Evolutionary conservation across 2,329 filamentous ascomycete genomes (phyloP).

Genomic region (Ophiostoma pallidulum): DNA sequence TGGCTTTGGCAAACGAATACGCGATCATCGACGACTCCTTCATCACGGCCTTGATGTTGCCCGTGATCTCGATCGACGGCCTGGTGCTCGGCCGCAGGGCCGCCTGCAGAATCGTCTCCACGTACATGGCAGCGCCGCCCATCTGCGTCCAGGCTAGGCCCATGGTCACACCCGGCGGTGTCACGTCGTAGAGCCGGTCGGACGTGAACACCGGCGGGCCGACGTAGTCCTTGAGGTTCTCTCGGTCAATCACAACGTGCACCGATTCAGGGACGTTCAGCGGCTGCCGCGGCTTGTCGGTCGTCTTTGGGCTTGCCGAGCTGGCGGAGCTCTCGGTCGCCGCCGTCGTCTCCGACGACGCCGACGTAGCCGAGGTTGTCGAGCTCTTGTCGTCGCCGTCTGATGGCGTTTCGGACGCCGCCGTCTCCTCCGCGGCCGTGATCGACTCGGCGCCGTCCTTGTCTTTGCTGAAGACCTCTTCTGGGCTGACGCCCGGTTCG

Average conservation of each 20-base stretch:
- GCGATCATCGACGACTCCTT: conserved; percentile 94
- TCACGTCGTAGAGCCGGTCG: conserved; percentile 87
- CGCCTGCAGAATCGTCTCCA: conserved; percentile 90
- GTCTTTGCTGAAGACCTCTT: conserved; percentile 6
- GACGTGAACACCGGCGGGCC: conserved; percentile 93
- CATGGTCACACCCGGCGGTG: conserved; percentile 92
- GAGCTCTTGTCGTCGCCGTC: conserved; percentile 6
- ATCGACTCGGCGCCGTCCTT: conserved; percentile 31
- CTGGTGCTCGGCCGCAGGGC: conserved; percentile 64
- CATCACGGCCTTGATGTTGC: conserved; percentile 94
- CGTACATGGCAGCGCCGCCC: conserved; percentile 91
- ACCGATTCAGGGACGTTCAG: conserved; percentile 80
- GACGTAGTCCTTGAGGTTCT: conserved; percentile 92
- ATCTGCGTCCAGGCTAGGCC: conserved; percentile 96
- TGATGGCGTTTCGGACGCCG: conserved; percentile 25
- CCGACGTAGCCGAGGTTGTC: conserved; percentile 2
- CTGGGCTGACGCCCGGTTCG: conserved; percentile 67
- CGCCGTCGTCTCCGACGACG: conserved; percentile 7
- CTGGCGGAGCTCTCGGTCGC: conserved; percentile 25
- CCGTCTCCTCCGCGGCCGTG: conserved; percentile 32
- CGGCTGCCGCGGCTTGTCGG: conserved; percentile 62
- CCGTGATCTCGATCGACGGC: conserved; percentile 79
- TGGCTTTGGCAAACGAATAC: conserved; percentile 88
- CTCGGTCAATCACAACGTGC: conserved; percentile 75
- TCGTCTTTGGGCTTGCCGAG: conserved; percentile 44